A percentile compares a stretch with the other conserved stretches of the same genome.
Evolutionary conservation across 345 rosid genomes (phyloP).

Genomic region (Conringia planisiliqua): DNA sequence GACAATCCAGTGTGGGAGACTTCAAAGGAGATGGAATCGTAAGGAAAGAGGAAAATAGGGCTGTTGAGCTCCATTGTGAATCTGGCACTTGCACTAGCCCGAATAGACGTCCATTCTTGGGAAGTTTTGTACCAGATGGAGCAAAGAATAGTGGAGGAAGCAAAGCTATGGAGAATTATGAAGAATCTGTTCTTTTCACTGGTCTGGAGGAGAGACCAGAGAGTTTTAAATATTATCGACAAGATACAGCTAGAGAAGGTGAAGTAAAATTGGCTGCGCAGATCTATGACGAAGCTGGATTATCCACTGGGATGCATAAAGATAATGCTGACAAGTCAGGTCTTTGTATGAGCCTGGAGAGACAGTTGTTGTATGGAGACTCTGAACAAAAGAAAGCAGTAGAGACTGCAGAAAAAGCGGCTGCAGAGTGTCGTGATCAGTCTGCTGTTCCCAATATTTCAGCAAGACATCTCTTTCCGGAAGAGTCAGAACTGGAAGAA

Average conservation of each 20-base stretch:
- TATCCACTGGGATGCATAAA: not conserved
- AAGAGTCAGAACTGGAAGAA: too few species aligned
- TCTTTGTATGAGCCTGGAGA: not conserved
- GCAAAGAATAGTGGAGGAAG: not conserved
- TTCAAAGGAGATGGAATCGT: not conserved
- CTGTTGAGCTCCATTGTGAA: slow-evolving; percentile 1
- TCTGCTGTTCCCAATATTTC: too few species aligned
- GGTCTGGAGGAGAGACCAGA: too few species aligned
- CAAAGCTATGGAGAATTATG: too few species aligned
- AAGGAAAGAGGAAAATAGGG: not conserved
- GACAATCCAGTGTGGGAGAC: not conserved
- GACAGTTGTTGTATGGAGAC: not conserved
- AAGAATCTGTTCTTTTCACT: too few species aligned
- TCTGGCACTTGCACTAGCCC: not conserved
- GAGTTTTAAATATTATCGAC: too few species aligned
- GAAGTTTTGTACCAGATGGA: not conserved
- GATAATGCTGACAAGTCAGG: not conserved
- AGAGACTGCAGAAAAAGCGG: too few species aligned
- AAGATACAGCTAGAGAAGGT: not conserved
- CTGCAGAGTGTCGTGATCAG: too few species aligned
- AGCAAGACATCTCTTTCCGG: too few species aligned
- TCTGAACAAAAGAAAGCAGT: too few species aligned
- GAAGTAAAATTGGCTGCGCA: not conserved
- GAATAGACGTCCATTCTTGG: not conserved
- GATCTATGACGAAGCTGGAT: not conserved